Evolutionary conservation across 495 filamentous ascomycete genomes (phyloP).

Genomic region (Hyaloscypha variabilis): DNA sequence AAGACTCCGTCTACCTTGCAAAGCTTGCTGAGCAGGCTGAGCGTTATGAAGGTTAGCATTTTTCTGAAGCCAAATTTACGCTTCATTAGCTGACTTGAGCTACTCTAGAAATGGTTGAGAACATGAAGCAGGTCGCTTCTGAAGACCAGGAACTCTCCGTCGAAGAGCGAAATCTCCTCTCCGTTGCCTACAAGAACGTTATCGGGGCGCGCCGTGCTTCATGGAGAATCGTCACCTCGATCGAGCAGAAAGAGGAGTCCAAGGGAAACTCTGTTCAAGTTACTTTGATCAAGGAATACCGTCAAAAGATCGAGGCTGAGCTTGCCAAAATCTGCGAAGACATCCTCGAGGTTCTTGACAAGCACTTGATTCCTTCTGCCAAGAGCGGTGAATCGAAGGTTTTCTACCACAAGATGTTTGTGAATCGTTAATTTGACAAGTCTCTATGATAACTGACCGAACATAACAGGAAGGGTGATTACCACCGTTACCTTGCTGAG

Average conservation of each 20-base stretch:
- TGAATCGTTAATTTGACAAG: slow-evolving; percentile 18
- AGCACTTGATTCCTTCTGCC: slow-evolving; percentile 95
- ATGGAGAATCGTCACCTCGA: slow-evolving; percentile 99
- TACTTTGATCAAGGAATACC: slow-evolving; percentile 96
- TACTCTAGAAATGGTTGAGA: slow-evolving; percentile 95
- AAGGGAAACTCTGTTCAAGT: slow-evolving; percentile 98
- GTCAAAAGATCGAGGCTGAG: slow-evolving; percentile 98
- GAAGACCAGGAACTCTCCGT: slow-evolving; percentile 97
- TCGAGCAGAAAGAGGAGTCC: slow-evolving; percentile 99
- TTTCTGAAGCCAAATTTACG: slow-evolving; percentile 3
- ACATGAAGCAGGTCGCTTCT: slow-evolving; percentile 99
- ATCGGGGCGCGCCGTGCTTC: slow-evolving; percentile 98
- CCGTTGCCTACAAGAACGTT: slow-evolving; percentile 99
- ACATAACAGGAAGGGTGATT: slow-evolving; percentile 90
- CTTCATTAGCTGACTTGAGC: slow-evolving; percentile 14
- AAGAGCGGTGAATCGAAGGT: slow-evolving; percentile 98
- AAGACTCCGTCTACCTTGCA: slow-evolving; percentile 98
- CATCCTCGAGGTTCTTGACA: slow-evolving; percentile 93
- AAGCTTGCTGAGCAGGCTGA: slow-evolving; percentile 99
- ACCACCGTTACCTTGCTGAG: slow-evolving; percentile 99
- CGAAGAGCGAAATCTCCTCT: slow-evolving; percentile 98
- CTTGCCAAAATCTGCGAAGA: slow-evolving; percentile 99
- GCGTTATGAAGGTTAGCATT: slow-evolving; percentile 93
- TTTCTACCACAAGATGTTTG: slow-evolving; percentile 99
- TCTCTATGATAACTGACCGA: slow-evolving; percentile 16